Conservation (phyloP, 345 rosid genomes). For the Linum usitatissimum region DNA sequence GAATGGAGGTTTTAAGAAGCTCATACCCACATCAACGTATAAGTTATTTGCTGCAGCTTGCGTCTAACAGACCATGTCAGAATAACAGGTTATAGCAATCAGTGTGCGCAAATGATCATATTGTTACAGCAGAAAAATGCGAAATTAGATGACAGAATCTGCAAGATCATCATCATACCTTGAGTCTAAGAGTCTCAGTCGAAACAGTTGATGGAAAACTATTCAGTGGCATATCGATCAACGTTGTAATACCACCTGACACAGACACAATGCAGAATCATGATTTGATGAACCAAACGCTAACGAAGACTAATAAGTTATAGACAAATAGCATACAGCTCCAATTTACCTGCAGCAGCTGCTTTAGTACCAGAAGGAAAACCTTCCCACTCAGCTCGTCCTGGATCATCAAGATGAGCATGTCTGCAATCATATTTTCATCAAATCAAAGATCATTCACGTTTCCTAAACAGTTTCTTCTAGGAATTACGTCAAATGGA, state of each 20-base stretch:
- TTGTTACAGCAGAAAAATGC: no score
- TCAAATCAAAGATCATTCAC: not conserved
- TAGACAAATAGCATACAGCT: not conserved
- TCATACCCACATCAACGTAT: slow-evolving; percentile 73
- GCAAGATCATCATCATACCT: slow-evolving; percentile 32
- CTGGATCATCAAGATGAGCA: slow-evolving; percentile 97
- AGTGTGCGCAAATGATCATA: not conserved
- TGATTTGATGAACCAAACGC: not conserved
- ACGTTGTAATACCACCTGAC: slow-evolving; percentile 75
- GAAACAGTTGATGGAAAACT: slow-evolving; percentile 74
- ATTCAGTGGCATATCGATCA: slow-evolving; percentile 92
- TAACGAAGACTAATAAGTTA: not conserved
- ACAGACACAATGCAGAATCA: not conserved
- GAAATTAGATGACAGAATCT: not conserved
- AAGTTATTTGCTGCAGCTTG: slow-evolving; percentile 69
- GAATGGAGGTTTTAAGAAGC: slow-evolving; percentile 17
- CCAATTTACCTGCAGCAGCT: slow-evolving; percentile 73
- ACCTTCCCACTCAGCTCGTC: slow-evolving; percentile 96
- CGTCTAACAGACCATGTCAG: slow-evolving; percentile 28
- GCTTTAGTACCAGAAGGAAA: slow-evolving; percentile 93
- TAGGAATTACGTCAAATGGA: not conserved
- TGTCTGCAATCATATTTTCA: slow-evolving; percentile 38
- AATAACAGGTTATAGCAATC: slow-evolving; percentile 5
- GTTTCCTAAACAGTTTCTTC: not conserved
- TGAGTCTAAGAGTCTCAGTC: slow-evolving; percentile 62